Evolutionary conservation across 2,329 filamentous ascomycete genomes (phyloP), one percentile per base, ranked within the genome.

Genomic region (Sclerotinia sclerotiorum): DNA sequence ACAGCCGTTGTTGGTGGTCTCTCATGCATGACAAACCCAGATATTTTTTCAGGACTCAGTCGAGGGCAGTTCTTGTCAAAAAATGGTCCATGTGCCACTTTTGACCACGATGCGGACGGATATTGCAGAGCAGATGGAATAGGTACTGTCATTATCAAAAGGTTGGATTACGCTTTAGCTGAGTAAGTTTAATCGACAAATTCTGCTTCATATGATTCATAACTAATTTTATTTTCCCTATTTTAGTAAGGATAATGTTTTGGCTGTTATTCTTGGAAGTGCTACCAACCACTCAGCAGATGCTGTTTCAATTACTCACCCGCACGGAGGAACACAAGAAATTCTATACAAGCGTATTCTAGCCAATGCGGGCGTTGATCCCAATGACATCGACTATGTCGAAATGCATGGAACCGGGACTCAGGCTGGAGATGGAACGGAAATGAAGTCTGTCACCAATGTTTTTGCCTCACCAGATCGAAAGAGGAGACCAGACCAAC

Each of bases 341-440:
- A 82, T 60, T 92, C 81, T 95, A 15, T 94, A 90, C 74, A 85
- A 86, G 68, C 83, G 86, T 51, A 88, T 95, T 39, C 82, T 95
- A 1, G 85, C 89, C 60, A 86, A 91, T 55, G 89, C 91, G 54
- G 89, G 90, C 69, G 84, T 95, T 29, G 88, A 94, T 74, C 90
- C 92, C 1, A 84, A 88, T 63, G 90, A 94, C 71, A 85, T 97
- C 61, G 88, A 88, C 78, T 96, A 94, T 75, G 88, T 97, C 11
- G 93, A 96, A 79, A 93, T 95, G 88, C 92, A 97, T 78, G 93
- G 91, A 19, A 97, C 93, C 3, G 93, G 93, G 44, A 97, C 92
- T 0, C 91, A 95, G 78, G 92, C 90, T 44, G 93, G 91, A 70
- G 93, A 97, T 75, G 88, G 88, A 10, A 90, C 88, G 5, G 93